Conservation (phyloP, 257 asterid species). For the Capsicum chinense region DNA sequence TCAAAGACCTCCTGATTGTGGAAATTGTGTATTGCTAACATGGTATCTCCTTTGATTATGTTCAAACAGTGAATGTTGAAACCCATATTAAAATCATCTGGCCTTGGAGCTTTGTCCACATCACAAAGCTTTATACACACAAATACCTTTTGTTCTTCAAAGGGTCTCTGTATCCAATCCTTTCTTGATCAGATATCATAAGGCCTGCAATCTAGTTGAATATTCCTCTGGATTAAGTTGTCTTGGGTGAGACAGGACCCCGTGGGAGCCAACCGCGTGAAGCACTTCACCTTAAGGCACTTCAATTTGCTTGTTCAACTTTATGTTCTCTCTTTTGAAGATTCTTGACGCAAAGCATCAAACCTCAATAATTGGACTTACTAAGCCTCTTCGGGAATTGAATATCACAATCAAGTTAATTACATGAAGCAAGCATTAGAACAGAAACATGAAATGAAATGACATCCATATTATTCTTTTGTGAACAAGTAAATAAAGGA, state of each 20-base stretch:
- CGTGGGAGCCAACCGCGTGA: neutral
- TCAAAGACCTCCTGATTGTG: too few relatives aligned
- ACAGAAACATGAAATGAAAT: neutral
- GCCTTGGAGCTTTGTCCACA: too few relatives aligned
- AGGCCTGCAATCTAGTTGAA: too few relatives aligned
- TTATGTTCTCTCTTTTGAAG: neutral
- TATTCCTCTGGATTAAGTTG: slow-evolving; percentile 16
- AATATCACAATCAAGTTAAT: neutral
- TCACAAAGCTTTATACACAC: too few relatives aligned
- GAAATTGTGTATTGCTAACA: too few relatives aligned
- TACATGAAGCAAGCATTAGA: neutral
- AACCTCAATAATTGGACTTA: slow-evolving; percentile 7
- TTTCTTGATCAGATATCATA: too few relatives aligned
- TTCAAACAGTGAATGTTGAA: too few relatives aligned
- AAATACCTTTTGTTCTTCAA: too few relatives aligned
- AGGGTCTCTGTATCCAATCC: too few relatives aligned
- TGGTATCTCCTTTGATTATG: too few relatives aligned
- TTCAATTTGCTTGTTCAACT: neutral
- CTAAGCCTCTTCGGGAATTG: slow-evolving; percentile 1
- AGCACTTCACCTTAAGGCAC: slow-evolving; percentile 9
- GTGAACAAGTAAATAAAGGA: slow-evolving; percentile 7
- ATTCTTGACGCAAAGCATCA: slow-evolving; percentile 10
- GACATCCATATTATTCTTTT: slow-evolving; percentile 11
- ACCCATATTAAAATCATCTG: too few relatives aligned
- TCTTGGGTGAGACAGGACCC: slow-evolving; percentile 15